These are phyloP conservation scores for Ajuga chamaepitys DNA, from an alignment of 257 asterid species.

Conservation along the genomic window DNA sequence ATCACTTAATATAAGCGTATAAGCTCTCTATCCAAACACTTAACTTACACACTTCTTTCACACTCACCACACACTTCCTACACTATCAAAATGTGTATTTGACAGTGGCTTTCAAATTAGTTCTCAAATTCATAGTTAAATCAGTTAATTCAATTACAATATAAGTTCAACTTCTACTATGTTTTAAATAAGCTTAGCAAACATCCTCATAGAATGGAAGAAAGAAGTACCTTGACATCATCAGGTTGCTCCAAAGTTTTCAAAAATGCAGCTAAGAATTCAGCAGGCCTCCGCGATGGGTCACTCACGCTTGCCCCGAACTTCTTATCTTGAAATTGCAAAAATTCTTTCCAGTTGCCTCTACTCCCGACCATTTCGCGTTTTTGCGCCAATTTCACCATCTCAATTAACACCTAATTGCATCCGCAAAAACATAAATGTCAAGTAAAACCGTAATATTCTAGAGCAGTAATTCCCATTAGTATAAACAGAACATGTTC, in stretches of 20 bases:
- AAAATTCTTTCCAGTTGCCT: slow-evolving; percentile 67
- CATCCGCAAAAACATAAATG: neutral
- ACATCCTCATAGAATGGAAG: neutral
- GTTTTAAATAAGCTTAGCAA: too few species aligned
- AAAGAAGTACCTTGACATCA: slow-evolving; percentile 58
- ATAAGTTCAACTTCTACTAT: too few species aligned
- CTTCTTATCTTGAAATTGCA: slow-evolving; percentile 56
- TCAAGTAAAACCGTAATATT: neutral
- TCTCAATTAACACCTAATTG: slow-evolving; percentile 38
- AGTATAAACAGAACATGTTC: neutral
- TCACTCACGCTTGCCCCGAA: slow-evolving; percentile 77
- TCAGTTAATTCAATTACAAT: too few species aligned
- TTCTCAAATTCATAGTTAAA: too few species aligned
- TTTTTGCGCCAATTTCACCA: slow-evolving; percentile 54
- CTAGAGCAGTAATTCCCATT: neutral
- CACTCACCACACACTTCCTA: too few species aligned
- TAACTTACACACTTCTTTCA: too few species aligned
- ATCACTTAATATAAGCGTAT: too few species aligned
- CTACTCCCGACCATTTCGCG: slow-evolving; percentile 34
- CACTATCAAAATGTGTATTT: too few species aligned
- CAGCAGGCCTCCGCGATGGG: slow-evolving; percentile 68
- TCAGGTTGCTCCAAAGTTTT: slow-evolving; percentile 44
- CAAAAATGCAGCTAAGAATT: slow-evolving; percentile 53
- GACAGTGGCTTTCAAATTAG: too few species aligned
- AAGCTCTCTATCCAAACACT: too few species aligned